Evolutionary conservation across 2,329 filamentous ascomycete genomes (phyloP).

Genomic region (Cadophora sp.): DNA sequence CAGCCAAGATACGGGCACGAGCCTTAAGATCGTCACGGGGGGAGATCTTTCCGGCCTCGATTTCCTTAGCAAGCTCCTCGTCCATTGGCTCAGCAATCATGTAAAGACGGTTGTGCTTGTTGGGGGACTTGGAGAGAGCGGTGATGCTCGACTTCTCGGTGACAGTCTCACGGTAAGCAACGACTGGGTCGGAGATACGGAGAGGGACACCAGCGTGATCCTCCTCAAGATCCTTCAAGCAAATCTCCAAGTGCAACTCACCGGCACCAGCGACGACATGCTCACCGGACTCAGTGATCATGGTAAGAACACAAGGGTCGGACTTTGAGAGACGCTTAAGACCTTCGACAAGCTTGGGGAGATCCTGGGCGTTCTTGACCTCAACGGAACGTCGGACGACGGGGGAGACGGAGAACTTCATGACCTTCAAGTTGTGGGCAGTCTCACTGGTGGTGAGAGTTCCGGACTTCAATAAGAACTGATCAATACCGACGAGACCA

Average conservation of each 20-base stretch:
- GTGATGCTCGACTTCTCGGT: conserved; percentile 85
- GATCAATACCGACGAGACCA: conserved; percentile 98
- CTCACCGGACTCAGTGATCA: conserved; percentile 91
- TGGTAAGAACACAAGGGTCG: conserved; percentile 95
- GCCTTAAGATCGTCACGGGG: conserved; percentile 99
- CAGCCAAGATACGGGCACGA: conserved; percentile 93
- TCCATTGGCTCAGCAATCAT: conserved; percentile 88
- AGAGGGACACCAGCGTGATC: conserved; percentile 99
- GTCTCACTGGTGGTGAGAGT: conserved; percentile 97
- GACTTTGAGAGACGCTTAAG: conserved; percentile 99
- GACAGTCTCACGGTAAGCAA: conserved; percentile 98
- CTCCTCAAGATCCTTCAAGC: conserved; percentile 99
- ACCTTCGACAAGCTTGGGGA: conserved; percentile 99
- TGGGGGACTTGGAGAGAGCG: conserved; percentile 98
- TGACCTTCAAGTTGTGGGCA: conserved; percentile 99
- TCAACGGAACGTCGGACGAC: conserved; percentile 98
- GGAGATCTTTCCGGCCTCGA: conserved; percentile 89
- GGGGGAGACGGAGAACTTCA: conserved; percentile 99
- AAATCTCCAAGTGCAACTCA: conserved; percentile 99
- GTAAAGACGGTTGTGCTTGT: conserved; percentile 99
- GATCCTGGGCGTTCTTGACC: conserved; percentile 99
- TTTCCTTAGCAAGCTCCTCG: conserved; percentile 90
- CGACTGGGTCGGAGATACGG: conserved; percentile 96
- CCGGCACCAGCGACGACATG: conserved; percentile 99
- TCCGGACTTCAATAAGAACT: conserved; percentile 99